These are phyloP conservation scores for Tylopilus sp. DNA, from an alignment of 768 basidiomycete genomes.

Conservation along the genomic window DNA sequence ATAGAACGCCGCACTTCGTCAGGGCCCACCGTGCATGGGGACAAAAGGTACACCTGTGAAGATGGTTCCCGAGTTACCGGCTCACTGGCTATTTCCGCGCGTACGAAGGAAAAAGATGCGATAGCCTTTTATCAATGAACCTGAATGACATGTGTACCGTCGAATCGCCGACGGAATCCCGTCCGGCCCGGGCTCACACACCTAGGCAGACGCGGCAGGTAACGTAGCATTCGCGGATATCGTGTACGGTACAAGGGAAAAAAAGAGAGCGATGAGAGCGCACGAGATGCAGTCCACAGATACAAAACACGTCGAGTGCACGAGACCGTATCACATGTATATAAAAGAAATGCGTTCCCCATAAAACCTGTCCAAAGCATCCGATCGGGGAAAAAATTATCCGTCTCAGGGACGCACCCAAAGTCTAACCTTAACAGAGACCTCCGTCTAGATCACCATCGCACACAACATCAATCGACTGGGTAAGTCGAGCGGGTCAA, in stretches of 20 bases:
- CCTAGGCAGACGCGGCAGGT: too few relatives aligned
- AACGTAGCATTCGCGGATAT: too few relatives aligned
- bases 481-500: too few relatives aligned
- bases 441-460: too few relatives aligned
- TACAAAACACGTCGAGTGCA: background rate
- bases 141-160: too few relatives aligned
- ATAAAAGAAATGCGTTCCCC: background rate
- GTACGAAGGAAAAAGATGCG: background rate
- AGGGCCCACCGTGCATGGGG: too few relatives aligned
- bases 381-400: background rate
- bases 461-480: background rate
- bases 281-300: background rate
- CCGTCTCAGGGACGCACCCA: background rate
- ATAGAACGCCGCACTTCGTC: too few relatives aligned
- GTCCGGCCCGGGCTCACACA: background rate
- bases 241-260: background rate
- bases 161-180: background rate
- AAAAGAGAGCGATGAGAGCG: background rate
- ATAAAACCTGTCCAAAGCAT: background rate
- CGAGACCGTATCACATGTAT: background rate
- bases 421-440: background rate
- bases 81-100: background rate
- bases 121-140: too few relatives aligned
- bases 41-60: background rate
- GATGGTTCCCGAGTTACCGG: background rate